Conservation (phyloP, 306 rosid genomes). For the Crotalaria pallida region DNA sequence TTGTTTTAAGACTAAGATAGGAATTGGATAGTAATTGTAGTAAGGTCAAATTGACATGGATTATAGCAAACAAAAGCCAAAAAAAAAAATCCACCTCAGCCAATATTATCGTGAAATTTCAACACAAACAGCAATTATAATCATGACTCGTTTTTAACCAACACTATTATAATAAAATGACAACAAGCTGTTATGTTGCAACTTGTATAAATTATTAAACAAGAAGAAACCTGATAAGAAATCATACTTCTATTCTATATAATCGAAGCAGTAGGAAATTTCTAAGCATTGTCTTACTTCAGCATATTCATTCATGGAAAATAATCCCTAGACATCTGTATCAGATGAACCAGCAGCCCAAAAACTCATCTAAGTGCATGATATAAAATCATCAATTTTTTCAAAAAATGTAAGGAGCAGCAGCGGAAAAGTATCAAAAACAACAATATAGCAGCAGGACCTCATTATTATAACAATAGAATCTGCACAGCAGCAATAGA, state of each 20-base stretch:
- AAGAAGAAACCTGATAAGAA: neutral
- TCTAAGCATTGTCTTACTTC: neutral
- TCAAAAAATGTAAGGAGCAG: neutral
- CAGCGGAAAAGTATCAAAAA: too few species aligned
- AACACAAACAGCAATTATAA: neutral
- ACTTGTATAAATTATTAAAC: neutral
- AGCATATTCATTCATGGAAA: neutral
- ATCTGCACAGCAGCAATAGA: too few species aligned
- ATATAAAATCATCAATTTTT: neutral
- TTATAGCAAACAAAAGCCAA: neutral
- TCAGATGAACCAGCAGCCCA: neutral
- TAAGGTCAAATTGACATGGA: neutral
- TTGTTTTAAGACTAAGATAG: neutral
- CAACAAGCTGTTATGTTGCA: neutral
- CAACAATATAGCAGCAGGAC: too few species aligned
- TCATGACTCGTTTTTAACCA: neutral
- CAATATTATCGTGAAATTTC: neutral
- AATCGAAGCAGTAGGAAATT: neutral
- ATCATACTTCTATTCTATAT: neutral
- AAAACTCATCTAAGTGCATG: neutral
- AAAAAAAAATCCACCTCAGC: neutral
- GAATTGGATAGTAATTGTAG: neutral
- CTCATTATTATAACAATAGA: too few species aligned
- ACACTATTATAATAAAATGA: neutral
- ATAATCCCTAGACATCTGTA: neutral